These are phyloP conservation scores for Ganoderma sp. DNA, from an alignment of 1,284 basidiomycete genomes.

Conservation along the genomic window DNA sequence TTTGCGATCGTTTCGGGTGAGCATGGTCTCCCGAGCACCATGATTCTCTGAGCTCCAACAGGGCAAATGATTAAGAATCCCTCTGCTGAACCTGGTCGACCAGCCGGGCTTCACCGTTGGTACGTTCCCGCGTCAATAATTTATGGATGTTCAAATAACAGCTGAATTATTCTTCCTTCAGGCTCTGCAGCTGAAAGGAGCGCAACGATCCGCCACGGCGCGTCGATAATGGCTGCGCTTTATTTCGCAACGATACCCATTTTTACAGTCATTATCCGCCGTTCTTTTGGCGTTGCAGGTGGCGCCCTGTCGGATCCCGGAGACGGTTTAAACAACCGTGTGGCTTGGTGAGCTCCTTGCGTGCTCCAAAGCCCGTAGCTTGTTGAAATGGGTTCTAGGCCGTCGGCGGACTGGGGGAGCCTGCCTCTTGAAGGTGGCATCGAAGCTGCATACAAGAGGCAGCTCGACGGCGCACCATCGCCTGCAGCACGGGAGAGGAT, in stretches of 20 bases:
- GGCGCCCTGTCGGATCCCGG: slow-evolving; percentile 48
- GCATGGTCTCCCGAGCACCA: slow-evolving; percentile 1
- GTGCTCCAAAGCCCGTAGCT: neutral
- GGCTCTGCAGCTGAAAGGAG: slow-evolving; percentile 48
- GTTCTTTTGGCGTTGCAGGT: slow-evolving; percentile 51
- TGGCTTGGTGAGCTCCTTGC: slow-evolving; percentile 45
- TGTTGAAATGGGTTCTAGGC: slow-evolving; percentile 39
- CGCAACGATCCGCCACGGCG: slow-evolving; percentile 50
- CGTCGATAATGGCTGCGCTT: slow-evolving; percentile 47
- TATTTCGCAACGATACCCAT: slow-evolving; percentile 48
- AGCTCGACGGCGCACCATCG: slow-evolving; percentile 43
- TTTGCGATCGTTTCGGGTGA: slow-evolving; percentile 48
- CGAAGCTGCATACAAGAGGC: slow-evolving; percentile 52
- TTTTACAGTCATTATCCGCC: slow-evolving; percentile 48
- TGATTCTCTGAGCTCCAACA: neutral
- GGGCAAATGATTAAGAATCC: slow-evolving; percentile 35
- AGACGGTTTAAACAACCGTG: slow-evolving; percentile 45
- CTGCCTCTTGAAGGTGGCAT: slow-evolving; percentile 52
- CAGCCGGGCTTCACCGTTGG: slow-evolving; percentile 47
- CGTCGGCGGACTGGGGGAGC: slow-evolving; percentile 52
- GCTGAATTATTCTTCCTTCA: neutral
- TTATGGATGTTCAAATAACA: neutral
- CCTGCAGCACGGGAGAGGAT: slow-evolving; percentile 45
- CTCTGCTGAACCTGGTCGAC: slow-evolving; percentile 47
- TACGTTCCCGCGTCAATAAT: neutral